Percentiles rank a stretch among this genome's conserved stretches.
phyloP scores from a whole-genome alignment of 2,329 filamentous ascomycete genomes.

The Myriosclerotinia duriaeana region DNA sequence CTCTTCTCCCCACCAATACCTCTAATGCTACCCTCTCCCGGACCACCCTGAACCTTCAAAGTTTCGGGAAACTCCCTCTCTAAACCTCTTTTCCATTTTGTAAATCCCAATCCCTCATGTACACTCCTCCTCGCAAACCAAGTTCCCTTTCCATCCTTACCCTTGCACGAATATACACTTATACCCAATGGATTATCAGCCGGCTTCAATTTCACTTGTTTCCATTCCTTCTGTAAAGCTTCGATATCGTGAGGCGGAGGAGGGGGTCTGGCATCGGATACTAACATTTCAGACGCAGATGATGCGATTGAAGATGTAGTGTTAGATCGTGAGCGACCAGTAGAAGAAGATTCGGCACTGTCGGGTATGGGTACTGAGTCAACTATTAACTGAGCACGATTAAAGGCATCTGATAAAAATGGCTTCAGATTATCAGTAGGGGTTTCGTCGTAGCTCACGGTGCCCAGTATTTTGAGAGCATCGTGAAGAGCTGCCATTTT shows the following conservation, averaged over 20 bases:
- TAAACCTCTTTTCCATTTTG: constrained; percentile 74
- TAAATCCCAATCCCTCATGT: constrained; percentile 75
- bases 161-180: constrained; percentile 73
- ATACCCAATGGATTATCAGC: constrained; percentile 76
- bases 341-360: constrained; percentile 46
- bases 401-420: constrained; percentile 61
- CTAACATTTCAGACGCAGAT: constrained; percentile 52
- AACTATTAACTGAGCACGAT: constrained; percentile 66
- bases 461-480: constrained; percentile 56
- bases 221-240: constrained; percentile 75
- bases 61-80: constrained; percentile 78
- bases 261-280: constrained; percentile 50
- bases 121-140: constrained; percentile 89
- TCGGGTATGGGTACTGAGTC: constrained; percentile 69
- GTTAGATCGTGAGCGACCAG: constrained; percentile 57
- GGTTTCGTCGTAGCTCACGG: constrained; percentile 53
- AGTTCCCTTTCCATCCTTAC: constrained; percentile 77
- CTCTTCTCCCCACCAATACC: constrained; percentile 80
- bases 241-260: constrained; percentile 49
- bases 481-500: constrained; percentile 58
- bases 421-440: constrained; percentile 50
- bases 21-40: constrained; percentile 72
- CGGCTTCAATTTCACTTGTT: constrained; percentile 70
- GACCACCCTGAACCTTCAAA: constrained; percentile 66
- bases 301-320: constrained; percentile 50